Conservation (phyloP, 2,329 filamentous ascomycete genomes). For the Penicillium sp. region DNA sequence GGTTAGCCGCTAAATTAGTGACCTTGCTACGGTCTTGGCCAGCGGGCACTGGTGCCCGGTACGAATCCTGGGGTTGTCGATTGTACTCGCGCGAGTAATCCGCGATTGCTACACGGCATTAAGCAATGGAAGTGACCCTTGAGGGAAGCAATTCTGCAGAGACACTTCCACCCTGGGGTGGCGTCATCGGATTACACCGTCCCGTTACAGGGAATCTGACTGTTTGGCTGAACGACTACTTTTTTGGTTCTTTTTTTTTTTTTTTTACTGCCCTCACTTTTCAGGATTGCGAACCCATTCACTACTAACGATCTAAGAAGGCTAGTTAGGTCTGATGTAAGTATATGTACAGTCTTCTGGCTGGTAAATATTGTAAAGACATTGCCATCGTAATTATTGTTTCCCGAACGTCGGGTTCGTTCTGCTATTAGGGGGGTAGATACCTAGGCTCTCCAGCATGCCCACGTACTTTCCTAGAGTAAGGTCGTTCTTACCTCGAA, state of each 20-base stretch:
- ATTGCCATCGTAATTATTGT: too few species aligned
- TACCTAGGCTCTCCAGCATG: not conserved
- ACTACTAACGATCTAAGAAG: too few species aligned
- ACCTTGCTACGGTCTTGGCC: conserved; percentile 43
- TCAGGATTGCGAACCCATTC: too few species aligned
- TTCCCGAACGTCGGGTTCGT: not conserved
- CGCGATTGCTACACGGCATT: conserved; percentile 57
- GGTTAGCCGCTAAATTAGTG: conserved; percentile 40
- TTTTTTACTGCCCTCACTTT: not conserved
- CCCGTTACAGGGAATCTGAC: conserved; percentile 43
- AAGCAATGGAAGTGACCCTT: conserved; percentile 60
- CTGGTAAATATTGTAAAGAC: too few species aligned
- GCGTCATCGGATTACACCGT: conserved; percentile 60
- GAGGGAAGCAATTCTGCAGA: conserved; percentile 66
- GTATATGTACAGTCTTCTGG: too few species aligned
- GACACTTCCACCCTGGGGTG: conserved; percentile 58
- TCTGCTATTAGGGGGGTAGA: not conserved
- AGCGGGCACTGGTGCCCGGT: conserved; percentile 56
- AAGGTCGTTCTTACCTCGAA: conserved; percentile 1
- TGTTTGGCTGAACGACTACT: conserved; percentile 44
- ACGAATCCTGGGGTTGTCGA: conserved; percentile 59
- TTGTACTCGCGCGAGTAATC: conserved; percentile 61
- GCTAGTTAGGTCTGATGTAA: too few species aligned
- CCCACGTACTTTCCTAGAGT: not conserved
- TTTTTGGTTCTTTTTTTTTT: conserved; percentile 30